Conservation (phyloP, 2,329 filamentous ascomycete species). For the Chrysoporthe cubensis region DNA sequence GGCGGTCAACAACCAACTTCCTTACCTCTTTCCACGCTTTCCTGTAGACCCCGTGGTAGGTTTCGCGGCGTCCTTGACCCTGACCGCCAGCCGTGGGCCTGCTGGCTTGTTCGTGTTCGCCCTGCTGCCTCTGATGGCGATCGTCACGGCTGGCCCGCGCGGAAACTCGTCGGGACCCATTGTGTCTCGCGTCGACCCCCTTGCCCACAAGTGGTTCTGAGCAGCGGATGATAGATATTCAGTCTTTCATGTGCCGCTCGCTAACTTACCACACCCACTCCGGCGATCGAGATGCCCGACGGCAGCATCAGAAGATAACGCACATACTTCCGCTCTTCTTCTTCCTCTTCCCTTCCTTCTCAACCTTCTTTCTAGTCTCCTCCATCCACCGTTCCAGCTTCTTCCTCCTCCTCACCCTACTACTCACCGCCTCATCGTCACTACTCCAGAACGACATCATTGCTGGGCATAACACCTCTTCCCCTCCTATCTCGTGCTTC, state of each 20-base stretch:
- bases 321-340: not conserved
- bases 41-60: not conserved
- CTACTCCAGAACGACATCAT: not conserved
- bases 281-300: not conserved
- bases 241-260: not conserved
- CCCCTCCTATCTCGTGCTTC: not conserved
- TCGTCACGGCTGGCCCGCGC: not conserved
- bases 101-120: not conserved
- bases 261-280: not conserved
- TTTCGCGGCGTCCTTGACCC: not conserved
- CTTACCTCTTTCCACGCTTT: not conserved
- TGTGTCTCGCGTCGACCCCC: too few species aligned
- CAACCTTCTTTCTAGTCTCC: not conserved
- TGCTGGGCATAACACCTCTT: too few species aligned
- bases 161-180: too few species aligned
- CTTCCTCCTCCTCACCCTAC: not conserved
- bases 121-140: not conserved
- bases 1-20: not conserved
- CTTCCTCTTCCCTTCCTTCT: not conserved
- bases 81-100: not conserved
- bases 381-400: not conserved
- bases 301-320: not conserved
- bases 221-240: not conserved
- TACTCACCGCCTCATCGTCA: not conserved
- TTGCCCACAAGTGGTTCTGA: not conserved